Evolutionary conservation across 78 protist genomes (phyloP).

Genomic region (Anaeramoeba flamelloides): DNA sequence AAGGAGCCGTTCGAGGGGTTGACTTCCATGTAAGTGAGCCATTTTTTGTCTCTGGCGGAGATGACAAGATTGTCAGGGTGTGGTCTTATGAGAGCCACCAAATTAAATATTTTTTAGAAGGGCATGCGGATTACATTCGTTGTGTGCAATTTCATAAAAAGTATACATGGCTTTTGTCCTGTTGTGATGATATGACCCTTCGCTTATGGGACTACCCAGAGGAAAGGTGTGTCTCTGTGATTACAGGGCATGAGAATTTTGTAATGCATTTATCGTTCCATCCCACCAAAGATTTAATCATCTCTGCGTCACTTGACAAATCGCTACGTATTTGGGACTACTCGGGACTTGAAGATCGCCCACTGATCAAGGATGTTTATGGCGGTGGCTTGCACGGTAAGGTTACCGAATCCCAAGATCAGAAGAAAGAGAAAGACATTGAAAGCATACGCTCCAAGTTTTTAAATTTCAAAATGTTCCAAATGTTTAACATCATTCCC

Average conservation of each 20-base stretch:
- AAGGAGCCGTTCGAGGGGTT: constrained; percentile 4
- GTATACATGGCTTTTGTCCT: constrained; percentile 6
- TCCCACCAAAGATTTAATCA: neutral
- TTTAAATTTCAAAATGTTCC: too few species aligned
- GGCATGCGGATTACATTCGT: constrained; percentile 5
- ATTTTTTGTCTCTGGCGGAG: neutral
- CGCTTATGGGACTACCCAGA: neutral
- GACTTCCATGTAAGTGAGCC: constrained; percentile 7
- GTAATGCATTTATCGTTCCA: constrained; percentile 9
- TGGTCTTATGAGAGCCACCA: neutral
- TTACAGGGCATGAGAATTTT: constrained; percentile 4
- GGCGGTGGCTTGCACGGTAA: too few species aligned
- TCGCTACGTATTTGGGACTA: constrained; percentile 13
- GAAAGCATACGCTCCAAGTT: too few species aligned
- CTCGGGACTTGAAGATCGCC: neutral
- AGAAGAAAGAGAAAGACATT: too few species aligned
- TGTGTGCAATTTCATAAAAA: constrained; percentile 4
- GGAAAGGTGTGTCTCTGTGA: neutral
- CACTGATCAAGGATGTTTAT: too few species aligned
- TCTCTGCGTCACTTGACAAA: constrained; percentile 7
- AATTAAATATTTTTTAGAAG: neutral
- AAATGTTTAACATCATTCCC: constrained; percentile 41
- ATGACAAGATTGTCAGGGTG: constrained; percentile 5
- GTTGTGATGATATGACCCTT: neutral
- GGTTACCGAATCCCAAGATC: too few species aligned